These are phyloP conservation scores for Microbotryum saponariae DNA, from an alignment of 1,284 basidiomycete species.

Conservation along the genomic window DNA sequence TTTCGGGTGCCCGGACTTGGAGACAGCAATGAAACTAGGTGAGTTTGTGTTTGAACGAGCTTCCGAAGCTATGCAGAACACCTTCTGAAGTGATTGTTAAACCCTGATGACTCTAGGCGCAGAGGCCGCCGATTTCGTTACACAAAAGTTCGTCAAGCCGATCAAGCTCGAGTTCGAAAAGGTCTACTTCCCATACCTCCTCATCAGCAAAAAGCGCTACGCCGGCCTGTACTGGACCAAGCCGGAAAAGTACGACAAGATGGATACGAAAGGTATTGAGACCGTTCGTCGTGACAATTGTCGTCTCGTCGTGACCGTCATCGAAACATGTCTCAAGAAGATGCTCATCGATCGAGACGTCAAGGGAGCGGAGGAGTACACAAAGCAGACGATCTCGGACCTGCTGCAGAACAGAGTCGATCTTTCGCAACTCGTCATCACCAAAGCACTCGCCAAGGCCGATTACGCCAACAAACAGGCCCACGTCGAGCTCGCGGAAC, in stretches of 20 bases:
- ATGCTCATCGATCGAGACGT: slow-evolving; percentile 92
- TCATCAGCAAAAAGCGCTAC: slow-evolving; percentile 96
- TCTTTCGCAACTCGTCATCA: slow-evolving; percentile 96
- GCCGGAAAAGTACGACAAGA: slow-evolving; percentile 89
- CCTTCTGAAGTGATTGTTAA: background rate
- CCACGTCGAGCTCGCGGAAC: slow-evolving; percentile 83
- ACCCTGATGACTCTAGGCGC: slow-evolving; percentile 52
- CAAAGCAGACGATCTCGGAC: slow-evolving; percentile 84
- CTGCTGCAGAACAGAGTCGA: slow-evolving; percentile 90
- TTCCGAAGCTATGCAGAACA: background rate
- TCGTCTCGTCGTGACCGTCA: slow-evolving; percentile 86
- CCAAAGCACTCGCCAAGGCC: slow-evolving; percentile 83
- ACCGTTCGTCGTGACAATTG: slow-evolving; percentile 95
- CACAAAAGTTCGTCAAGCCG: slow-evolving; percentile 78
- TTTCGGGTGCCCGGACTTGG: slow-evolving; percentile 79
- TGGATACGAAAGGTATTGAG: slow-evolving; percentile 99
- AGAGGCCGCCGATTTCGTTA: slow-evolving; percentile 90
- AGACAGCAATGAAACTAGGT: slow-evolving; percentile 81
- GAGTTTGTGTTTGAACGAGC: slow-evolving; percentile 30
- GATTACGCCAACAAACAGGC: slow-evolving; percentile 88
- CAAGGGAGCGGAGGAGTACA: slow-evolving; percentile 85
- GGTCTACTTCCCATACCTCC: slow-evolving; percentile 90
- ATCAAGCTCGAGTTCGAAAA: slow-evolving; percentile 99
- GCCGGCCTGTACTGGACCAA: slow-evolving; percentile 94
- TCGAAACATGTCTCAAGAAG: slow-evolving; percentile 91